Conservation (phyloP, 495 filamentous ascomycete genomes). For the Xylaria flabelliformis region DNA sequence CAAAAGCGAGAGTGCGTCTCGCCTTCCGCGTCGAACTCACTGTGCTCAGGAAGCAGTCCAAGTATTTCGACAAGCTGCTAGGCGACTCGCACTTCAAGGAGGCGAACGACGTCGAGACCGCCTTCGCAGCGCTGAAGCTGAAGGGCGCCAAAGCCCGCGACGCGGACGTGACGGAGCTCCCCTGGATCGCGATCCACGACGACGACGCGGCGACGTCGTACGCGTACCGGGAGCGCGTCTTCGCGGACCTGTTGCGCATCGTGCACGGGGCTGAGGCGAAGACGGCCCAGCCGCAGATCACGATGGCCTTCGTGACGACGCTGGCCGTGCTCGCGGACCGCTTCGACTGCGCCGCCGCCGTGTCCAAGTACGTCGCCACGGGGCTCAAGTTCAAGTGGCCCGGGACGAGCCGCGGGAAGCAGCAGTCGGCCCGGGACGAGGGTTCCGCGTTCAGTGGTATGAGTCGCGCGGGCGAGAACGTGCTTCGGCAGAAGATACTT, state of each 20-base stretch:
- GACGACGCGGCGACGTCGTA: slow-evolving; percentile 64
- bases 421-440: slow-evolving; percentile 47
- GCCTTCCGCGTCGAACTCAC: slow-evolving; percentile 48
- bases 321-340: slow-evolving; percentile 71
- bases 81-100: slow-evolving; percentile 58
- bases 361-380: slow-evolving; percentile 53
- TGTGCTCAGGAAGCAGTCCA: slow-evolving; percentile 55
- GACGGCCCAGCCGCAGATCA: slow-evolving; percentile 46
- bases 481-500: slow-evolving; percentile 67
- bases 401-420: slow-evolving; percentile 37
- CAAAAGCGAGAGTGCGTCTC: slow-evolving; percentile 42
- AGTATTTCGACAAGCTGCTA: slow-evolving; percentile 66
- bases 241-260: slow-evolving; percentile 63
- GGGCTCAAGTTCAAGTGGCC: slow-evolving; percentile 55
- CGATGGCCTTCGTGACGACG: slow-evolving; percentile 63
- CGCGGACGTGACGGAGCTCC: slow-evolving; percentile 56
- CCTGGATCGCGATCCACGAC: slow-evolving; percentile 61
- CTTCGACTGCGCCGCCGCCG: slow-evolving; percentile 59
- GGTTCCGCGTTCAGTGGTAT: slow-evolving; percentile 33
- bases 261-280: slow-evolving; percentile 55
- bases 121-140: slow-evolving; percentile 50
- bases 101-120: slow-evolving; percentile 51
- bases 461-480: slow-evolving; percentile 55
- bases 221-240: slow-evolving; percentile 54
- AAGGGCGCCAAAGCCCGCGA: slow-evolving; percentile 51